Conservation (phyloP, 2,329 filamentous ascomycete genomes). For the Aspergillus sp. region DNA sequence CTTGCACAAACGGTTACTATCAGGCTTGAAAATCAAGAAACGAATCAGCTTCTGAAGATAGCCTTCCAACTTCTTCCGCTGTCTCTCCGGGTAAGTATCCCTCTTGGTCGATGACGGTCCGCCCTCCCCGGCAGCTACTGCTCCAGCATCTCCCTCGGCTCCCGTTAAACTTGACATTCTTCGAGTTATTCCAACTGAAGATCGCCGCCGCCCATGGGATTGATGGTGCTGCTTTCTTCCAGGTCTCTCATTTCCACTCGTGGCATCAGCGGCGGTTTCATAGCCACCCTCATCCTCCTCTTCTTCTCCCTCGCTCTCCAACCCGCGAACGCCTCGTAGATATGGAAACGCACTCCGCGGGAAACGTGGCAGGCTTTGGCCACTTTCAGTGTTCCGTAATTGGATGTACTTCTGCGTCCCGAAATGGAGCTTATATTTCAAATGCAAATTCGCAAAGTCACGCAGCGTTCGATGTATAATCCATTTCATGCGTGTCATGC, state of each 20-base stretch:
- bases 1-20: slow-evolving; percentile 93
- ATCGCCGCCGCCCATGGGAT: slow-evolving; percentile 43
- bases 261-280: slow-evolving; percentile 60
- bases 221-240: slow-evolving; percentile 43
- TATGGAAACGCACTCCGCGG: slow-evolving; percentile 88
- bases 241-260: slow-evolving; percentile 66
- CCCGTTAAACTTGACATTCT: slow-evolving; percentile 56
- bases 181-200: slow-evolving; percentile 58
- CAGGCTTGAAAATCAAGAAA: slow-evolving; percentile 93
- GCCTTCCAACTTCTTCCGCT: slow-evolving; percentile 80
- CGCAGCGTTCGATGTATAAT: slow-evolving; percentile 80
- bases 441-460: slow-evolving; percentile 89
- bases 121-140: slow-evolving; percentile 35
- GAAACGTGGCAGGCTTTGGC: slow-evolving; percentile 83
- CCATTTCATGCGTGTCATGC: slow-evolving; percentile 95
- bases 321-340: slow-evolving; percentile 73
- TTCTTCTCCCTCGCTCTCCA: slow-evolving; percentile 79
- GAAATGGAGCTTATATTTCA: slow-evolving; percentile 86
- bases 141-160: slow-evolving; percentile 38
- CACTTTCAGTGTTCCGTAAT: slow-evolving; percentile 64
- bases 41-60: slow-evolving; percentile 93
- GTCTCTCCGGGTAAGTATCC: slow-evolving; percentile 72
- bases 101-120: slow-evolving; percentile 44
- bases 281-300: slow-evolving; percentile 53
- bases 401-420: slow-evolving; percentile 81